Evolutionary conservation across 352 stramenopile genomes (phyloP), one percentile per base, ranked within the genome.

Genomic region (Pythium phragmiticola): DNA sequence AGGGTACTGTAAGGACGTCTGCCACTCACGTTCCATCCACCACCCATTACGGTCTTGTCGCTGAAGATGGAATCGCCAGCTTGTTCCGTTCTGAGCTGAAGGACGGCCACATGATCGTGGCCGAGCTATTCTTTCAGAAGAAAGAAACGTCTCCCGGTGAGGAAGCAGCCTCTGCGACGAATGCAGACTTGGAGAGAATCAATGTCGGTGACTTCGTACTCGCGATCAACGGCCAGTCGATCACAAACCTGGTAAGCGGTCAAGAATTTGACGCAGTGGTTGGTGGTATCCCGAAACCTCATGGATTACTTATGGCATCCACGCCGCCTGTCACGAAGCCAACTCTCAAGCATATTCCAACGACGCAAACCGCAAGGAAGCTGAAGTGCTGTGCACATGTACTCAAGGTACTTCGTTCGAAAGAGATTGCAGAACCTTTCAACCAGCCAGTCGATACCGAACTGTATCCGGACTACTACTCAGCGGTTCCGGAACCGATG

Each of bases 391-490:
- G 84, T 70, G 78, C 60, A 19, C 82, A 91, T 46, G 81, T 90
- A 0, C 66, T 93, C 3, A 91, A 93, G 54, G 68, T 93, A 53
- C 65, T 93, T 53, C 82, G 84, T 37, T 73, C 76, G 1, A 95
- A 95, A 76, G 84, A 94, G 50, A 81, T 92, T 49, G 76, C 87
- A 3, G 61, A 58, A 2, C 84, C 87, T 33, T 95, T 95, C 61
- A 94, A 93, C 50, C 78, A 92, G n/a, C 84, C 84, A 9, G 87
- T 95, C 4, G 87, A 95, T 70, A 71, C 75, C 4, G 82, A 92
- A 23, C 53, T 95, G 46, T 95, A 95, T 68, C 87, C 87, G 5
- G 87, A 95, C 34, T 95, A 95, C 45, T 90, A 90, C 55, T 73
- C 77, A 14, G 67, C 89, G 50, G 88, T 95, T 19, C 61, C 74